Percentiles rank a stretch among this genome's conserved stretches.
Conservation (phyloP, 768 basidiomycete genomes). For the Coprinopsis strossmayeri region DNA sequence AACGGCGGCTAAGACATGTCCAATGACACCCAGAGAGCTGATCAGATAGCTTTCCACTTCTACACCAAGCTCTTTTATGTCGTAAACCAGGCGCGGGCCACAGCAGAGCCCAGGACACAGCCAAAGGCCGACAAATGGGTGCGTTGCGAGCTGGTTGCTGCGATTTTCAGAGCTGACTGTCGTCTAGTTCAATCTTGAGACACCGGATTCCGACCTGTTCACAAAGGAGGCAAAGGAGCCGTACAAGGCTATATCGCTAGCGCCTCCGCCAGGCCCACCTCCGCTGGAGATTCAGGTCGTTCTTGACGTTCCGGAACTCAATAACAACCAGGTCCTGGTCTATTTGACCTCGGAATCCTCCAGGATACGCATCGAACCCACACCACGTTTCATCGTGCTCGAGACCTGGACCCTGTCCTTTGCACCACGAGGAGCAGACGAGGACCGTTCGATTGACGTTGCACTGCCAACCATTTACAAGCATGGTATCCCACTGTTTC, state of each 20-base stretch:
- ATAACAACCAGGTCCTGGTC: conserved; percentile 67
- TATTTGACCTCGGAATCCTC: conserved; percentile 52
- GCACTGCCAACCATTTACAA: conserved; percentile 75
- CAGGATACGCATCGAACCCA: conserved; percentile 61
- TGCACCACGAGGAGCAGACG: conserved; percentile 4
- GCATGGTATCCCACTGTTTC: conserved; percentile 75
- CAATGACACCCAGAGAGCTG: conserved; percentile 54
- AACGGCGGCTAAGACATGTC: conserved; percentile 24
- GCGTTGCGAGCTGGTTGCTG: conserved; percentile 19
- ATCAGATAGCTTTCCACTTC: conserved; percentile 81
- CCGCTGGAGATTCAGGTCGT: conserved; percentile 55
- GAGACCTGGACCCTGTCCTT: conserved; percentile 12
- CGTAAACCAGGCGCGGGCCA: conserved; percentile 67
- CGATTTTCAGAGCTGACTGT: not conserved
- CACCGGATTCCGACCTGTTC: conserved; percentile 14
- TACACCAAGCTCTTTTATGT: conserved; percentile 79
- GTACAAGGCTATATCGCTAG: conserved; percentile 28
- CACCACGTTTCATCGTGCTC: conserved; percentile 46
- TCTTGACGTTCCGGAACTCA: conserved; percentile 61
- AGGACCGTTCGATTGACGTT: conserved; percentile 30
- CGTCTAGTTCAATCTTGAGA: conserved; percentile 13
- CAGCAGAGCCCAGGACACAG: conserved; percentile 34
- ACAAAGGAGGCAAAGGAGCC: conserved; percentile 11
- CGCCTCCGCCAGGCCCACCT: conserved; percentile 29
- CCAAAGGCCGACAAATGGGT: conserved; percentile 80